Percentiles rank a stretch among this genome's conserved stretches.
Conservation (phyloP, 257 asterid genomes). For the Nicotiana paniculata region DNA sequence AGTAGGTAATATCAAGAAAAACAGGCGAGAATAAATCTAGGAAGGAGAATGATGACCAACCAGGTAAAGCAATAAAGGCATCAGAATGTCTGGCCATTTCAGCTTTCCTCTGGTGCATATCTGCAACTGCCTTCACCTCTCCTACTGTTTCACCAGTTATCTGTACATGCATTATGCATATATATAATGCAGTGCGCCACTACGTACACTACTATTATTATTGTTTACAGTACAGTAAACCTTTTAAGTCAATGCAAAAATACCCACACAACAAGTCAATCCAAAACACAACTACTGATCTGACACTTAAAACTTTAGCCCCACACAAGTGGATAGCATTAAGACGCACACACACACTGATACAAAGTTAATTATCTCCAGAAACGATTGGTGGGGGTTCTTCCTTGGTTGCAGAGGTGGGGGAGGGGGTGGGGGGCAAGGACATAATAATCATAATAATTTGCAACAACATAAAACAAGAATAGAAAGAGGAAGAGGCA, state of each 20-base stretch:
- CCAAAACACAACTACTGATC: not conserved
- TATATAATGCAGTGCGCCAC: not conserved
- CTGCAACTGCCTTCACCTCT: conserved; percentile 39
- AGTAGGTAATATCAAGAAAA: too few relatives aligned
- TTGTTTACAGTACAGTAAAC: not conserved
- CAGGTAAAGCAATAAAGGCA: conserved; percentile 52
- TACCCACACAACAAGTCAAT: too few relatives aligned
- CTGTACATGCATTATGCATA: conserved; percentile 11
- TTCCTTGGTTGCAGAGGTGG: too few relatives aligned
- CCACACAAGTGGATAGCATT: not conserved
- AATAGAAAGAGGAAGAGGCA: not conserved
- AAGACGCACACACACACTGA: not conserved
- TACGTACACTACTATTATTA: not conserved
- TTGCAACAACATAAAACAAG: not conserved
- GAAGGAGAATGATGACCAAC: conserved; percentile 1
- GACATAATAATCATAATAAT: not conserved
- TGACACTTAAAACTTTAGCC: not conserved
- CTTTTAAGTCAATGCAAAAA: too few relatives aligned
- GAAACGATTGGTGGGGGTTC: not conserved
- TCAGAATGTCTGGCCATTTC: conserved; percentile 55
- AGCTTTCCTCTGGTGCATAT: conserved; percentile 61
- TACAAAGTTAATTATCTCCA: not conserved
- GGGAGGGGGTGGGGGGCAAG: not conserved
- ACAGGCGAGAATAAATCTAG: too few relatives aligned
- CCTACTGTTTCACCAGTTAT: conserved; percentile 51